These are phyloP conservation scores for Rhododendron molle DNA, from an alignment of 148 eudicot genomes.

Conservation along the genomic window DNA sequence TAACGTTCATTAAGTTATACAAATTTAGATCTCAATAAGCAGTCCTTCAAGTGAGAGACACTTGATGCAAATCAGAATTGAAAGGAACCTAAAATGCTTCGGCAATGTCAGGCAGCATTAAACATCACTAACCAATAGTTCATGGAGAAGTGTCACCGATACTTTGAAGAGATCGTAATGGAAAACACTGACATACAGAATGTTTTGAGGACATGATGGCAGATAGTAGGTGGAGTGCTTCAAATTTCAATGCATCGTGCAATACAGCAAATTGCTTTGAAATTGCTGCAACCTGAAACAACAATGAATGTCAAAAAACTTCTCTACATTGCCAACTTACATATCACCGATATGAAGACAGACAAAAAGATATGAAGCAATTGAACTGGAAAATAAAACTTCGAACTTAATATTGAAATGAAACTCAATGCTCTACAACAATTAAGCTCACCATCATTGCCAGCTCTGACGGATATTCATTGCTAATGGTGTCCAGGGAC, in stretches of 20 bases:
- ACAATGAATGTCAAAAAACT: background rate
- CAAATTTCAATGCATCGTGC: conserved; percentile 83
- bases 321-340: background rate
- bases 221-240: conserved; percentile 64
- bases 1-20: background rate
- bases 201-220: conserved; percentile 49
- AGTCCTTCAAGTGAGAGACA: background rate
- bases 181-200: conserved; percentile 44
- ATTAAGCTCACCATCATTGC: conserved; percentile 42
- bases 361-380: background rate
- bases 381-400: conserved; percentile 5
- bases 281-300: conserved; percentile 53
- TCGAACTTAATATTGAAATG: background rate
- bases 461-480: conserved; percentile 48
- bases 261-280: conserved; percentile 65
- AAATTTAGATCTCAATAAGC: background rate
- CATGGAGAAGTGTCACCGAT: background rate
- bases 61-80: background rate
- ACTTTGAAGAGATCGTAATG: background rate
- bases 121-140: background rate
- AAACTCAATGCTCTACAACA: background rate
- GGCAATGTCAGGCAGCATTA: background rate
- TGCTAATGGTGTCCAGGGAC: conserved; percentile 39
- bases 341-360: background rate
- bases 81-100: background rate